These are phyloP conservation scores for Triticum turgidum DNA, from an alignment of 176 grass and related monocot species.

Conservation along the genomic window DNA sequence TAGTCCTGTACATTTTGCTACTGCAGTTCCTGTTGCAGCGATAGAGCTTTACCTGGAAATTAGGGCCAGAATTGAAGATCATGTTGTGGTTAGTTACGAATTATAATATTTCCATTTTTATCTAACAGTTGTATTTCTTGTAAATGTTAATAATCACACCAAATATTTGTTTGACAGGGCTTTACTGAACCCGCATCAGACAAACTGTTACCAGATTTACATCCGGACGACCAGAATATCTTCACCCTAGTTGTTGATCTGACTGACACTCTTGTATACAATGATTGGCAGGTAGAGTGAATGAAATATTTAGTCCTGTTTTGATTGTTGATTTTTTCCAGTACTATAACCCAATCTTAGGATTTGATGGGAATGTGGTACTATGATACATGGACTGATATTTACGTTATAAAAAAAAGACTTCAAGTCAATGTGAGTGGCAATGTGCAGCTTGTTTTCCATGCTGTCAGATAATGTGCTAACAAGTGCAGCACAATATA, in stretches of 20 bases:
- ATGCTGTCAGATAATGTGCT: conserved; percentile 5
- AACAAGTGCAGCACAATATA: neutral
- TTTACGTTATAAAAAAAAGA: neutral
- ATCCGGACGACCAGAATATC: conserved; percentile 57
- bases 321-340: neutral
- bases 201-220: conserved; percentile 87
- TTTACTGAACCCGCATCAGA: conserved; percentile 98
- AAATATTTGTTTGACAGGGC: conserved; percentile 45
- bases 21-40: conserved; percentile 57
- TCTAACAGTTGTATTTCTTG: conserved; percentile 12
- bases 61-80: conserved; percentile 65
- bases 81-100: conserved; percentile 67
- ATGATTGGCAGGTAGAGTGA: conserved; percentile 78
- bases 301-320: neutral
- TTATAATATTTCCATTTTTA: neutral
- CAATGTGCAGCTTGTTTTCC: neutral
- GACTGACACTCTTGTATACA: conserved; percentile 91
- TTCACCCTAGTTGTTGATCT: conserved; percentile 96
- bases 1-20: conserved; percentile 15
- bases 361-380: neutral
- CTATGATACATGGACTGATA: neutral
- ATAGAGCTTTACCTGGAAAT: conserved; percentile 73
- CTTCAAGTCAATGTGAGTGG: neutral
- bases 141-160: neutral
- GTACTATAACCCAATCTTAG: conserved; percentile 11